phyloP scores from a whole-genome alignment of 2,329 filamentous ascomycete genomes.

The Xylaria sp. region DNA sequence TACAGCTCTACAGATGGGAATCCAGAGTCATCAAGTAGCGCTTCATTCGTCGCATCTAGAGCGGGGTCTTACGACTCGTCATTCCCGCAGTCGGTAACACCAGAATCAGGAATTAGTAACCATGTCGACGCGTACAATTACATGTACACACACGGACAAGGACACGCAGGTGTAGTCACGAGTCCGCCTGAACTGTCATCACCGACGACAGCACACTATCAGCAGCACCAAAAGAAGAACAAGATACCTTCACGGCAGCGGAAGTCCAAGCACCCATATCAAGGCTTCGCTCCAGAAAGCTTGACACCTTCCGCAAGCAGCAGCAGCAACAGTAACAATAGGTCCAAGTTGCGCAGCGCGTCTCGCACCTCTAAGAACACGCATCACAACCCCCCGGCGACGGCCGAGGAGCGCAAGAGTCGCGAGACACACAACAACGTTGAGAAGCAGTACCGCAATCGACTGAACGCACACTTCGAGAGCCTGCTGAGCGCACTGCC shows the following conservation, averaged over 20 bases:
- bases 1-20: constrained; percentile 34
- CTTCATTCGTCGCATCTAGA: constrained; percentile 32
- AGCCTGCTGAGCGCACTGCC: constrained; percentile 50
- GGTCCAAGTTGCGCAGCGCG: constrained; percentile 42
- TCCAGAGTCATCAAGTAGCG: constrained; percentile 32
- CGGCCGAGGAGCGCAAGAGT: constrained; percentile 42
- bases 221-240: constrained; percentile 29
- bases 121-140: constrained; percentile 35
- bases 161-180: constrained; percentile 24
- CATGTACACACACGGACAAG: constrained; percentile 35
- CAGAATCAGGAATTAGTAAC: constrained; percentile 31
- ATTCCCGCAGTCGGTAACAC: constrained; percentile 31
- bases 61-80: constrained; percentile 36
- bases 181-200: constrained; percentile 32
- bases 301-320: background rate
- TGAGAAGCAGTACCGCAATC: constrained; percentile 55
- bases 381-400: constrained; percentile 43
- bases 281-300: constrained; percentile 25
- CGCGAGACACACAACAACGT: constrained; percentile 52
- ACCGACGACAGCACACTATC: constrained; percentile 19
- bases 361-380: constrained; percentile 44
- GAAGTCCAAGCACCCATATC: constrained; percentile 29
- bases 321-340: constrained; percentile 19
- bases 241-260: constrained; percentile 30
- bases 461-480: constrained; percentile 54